A percentile compares a stretch with the other conserved stretches of the same genome.
These are phyloP conservation scores for Globisporangium middletonii DNA, from an alignment of 352 stramenopile genomes.

Conservation along the genomic window DNA sequence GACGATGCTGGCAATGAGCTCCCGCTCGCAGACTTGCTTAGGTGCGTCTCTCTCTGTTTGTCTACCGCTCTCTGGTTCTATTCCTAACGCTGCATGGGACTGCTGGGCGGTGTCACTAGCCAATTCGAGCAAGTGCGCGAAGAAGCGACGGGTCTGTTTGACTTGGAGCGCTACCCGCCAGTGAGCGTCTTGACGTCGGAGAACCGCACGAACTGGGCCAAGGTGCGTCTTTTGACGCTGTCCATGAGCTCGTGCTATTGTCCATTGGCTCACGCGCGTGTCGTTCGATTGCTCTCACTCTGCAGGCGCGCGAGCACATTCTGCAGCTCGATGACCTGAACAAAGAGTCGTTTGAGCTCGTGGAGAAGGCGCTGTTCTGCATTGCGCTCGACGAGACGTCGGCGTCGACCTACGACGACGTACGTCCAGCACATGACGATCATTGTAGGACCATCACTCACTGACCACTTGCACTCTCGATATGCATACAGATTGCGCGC, in stretches of 20 bases:
- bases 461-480: too few relatives aligned
- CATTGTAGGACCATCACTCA: not conserved
- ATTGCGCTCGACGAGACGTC: conserved; percentile 90
- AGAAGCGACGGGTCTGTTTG: conserved; percentile 81
- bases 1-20: conserved; percentile 67
- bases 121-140: conserved; percentile 83
- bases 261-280: not conserved
- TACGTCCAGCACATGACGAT: conserved; percentile 6
- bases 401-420: conserved; percentile 73
- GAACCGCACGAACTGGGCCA: conserved; percentile 94
- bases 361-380: conserved; percentile 91
- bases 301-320: conserved; percentile 71
- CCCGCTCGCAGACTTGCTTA: conserved; percentile 68
- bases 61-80: not conserved
- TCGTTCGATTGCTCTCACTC: not conserved
- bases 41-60: conserved; percentile 17
- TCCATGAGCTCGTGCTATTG: not conserved
- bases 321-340: conserved; percentile 82
- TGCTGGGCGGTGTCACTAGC: conserved; percentile 9
- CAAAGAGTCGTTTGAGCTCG: conserved; percentile 88
- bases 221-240: conserved; percentile 38
- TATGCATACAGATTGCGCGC: conserved; percentile 49
- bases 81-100: not conserved
- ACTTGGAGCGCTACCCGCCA: conserved; percentile 79
- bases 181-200: conserved; percentile 94